A percentile compares a stretch with the other conserved stretches of the same genome.
These are phyloP conservation scores for Fraxinus greggii DNA, from an alignment of 305 asterid genomes.

Conservation along the genomic window DNA sequence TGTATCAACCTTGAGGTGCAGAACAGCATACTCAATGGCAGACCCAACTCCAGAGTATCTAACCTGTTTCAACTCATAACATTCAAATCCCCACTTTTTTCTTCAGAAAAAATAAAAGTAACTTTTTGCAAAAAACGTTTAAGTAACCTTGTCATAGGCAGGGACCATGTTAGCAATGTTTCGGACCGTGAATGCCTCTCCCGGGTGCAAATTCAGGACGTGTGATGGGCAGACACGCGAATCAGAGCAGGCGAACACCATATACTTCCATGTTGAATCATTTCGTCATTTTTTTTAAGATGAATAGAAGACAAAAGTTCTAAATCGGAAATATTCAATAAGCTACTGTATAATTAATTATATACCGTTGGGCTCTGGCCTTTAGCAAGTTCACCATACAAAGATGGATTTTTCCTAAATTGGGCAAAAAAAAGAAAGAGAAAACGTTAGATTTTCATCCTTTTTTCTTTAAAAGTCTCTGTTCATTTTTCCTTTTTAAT, in stretches of 20 bases:
- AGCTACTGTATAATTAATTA: neutral
- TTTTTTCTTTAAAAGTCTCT: neutral
- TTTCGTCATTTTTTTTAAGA: neutral
- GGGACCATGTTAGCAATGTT: slow-evolving; percentile 96
- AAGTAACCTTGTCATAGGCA: slow-evolving; percentile 64
- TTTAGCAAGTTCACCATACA: slow-evolving; percentile 68
- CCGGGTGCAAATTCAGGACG: slow-evolving; percentile 74
- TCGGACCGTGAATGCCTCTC: slow-evolving; percentile 85
- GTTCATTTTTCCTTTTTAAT: neutral
- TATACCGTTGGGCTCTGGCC: slow-evolving; percentile 95
- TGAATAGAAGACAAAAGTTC: neutral
- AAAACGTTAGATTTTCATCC: neutral
- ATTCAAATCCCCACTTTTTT: neutral
- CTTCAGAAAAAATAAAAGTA: neutral
- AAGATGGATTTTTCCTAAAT: slow-evolving; percentile 63
- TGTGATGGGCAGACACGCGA: slow-evolving; percentile 97
- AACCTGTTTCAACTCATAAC: slow-evolving; percentile 39
- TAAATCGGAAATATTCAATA: neutral
- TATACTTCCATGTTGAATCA: slow-evolving; percentile 41
- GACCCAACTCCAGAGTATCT: slow-evolving; percentile 77
- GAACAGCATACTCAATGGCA: slow-evolving; percentile 84
- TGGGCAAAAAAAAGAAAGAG: neutral
- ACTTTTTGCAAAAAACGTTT: neutral
- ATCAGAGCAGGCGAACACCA: slow-evolving; percentile 92
- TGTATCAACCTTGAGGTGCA: slow-evolving; percentile 68